phyloP scores from a whole-genome alignment of 345 rosid genomes.

The Crucihimalaya himalaica region DNA sequence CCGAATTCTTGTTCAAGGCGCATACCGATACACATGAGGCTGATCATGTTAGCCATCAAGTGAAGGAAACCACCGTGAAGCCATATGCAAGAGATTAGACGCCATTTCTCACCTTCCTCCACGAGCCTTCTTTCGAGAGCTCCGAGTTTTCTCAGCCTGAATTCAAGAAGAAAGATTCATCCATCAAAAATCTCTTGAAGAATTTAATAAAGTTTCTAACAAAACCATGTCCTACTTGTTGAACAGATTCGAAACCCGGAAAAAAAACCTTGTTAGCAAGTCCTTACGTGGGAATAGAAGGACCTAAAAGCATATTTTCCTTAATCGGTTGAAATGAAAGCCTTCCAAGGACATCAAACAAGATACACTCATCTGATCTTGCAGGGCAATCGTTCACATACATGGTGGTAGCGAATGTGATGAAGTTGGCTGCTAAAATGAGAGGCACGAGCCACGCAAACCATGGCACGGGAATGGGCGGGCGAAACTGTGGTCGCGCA shows the following conservation, averaged over 20 bases:
- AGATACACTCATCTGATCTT: constrained; percentile 47
- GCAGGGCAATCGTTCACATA: constrained; percentile 68
- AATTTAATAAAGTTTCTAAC: background rate
- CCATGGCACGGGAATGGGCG: constrained; percentile 57
- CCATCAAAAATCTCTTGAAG: background rate
- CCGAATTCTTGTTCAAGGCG: constrained; percentile 93
- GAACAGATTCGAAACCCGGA: background rate
- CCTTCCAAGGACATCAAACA: constrained; percentile 49
- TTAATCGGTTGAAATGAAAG: constrained; percentile 56
- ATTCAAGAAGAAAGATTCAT: constrained; percentile 18
- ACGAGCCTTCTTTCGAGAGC: constrained; percentile 66
- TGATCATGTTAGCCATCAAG: constrained; percentile 70
- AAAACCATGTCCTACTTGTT: constrained; percentile 3
- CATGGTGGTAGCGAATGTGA: constrained; percentile 59
- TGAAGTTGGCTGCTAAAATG: constrained; percentile 49
- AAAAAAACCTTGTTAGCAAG: background rate
- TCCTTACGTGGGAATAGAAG: constrained; percentile 60
- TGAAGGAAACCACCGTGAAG: constrained; percentile 88
- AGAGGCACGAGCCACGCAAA: constrained; percentile 69
- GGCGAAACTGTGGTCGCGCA: constrained; percentile 44
- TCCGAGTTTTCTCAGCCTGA: constrained; percentile 75
- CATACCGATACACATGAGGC: constrained; percentile 75
- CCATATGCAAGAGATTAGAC: constrained; percentile 82
- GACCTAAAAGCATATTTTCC: constrained; percentile 66
- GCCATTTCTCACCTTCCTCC: constrained; percentile 64